phyloP scores from a whole-genome alignment of 306 rosid species.

The Medicago truncatula region MtrunA17r5.0-ANR NC_053045.1:63572501-63573000 shows the following conservation, averaged over 20 bases:
- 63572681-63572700: neutral
- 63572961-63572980: neutral
- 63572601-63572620: neutral
- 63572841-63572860: neutral
- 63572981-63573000: neutral
- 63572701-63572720: neutral
- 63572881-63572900: neutral
- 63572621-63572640: conserved; percentile 3
- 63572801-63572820: neutral
- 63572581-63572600: neutral
- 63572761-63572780: neutral
- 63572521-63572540: neutral
- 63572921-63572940: neutral
- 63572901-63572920: neutral
- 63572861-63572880: neutral
- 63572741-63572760: neutral
- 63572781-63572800: neutral
- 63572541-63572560: neutral
- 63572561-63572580: neutral
- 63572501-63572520: neutral
- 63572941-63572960: neutral
- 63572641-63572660: neutral
- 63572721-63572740: neutral
- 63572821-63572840: neutral
- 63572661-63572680: neutral